Base-by-base conservation (phyloP, 2,329 filamentous ascomycete genomes). In the Stemphylium lycopersici region DNA sequence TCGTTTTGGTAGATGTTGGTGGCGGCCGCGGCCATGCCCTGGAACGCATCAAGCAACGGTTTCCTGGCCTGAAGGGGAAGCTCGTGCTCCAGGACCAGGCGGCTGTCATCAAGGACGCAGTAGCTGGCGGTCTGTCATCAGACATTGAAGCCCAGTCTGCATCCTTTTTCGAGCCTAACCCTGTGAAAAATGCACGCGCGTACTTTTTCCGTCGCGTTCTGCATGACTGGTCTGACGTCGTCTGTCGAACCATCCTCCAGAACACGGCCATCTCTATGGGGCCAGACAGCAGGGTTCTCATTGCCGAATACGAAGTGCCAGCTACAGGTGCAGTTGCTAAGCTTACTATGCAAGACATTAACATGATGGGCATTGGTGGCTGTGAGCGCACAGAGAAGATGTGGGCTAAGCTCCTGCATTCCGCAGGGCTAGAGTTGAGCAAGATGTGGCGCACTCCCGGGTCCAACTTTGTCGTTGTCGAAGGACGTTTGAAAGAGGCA, bases 141-240 rank as follows among this genome's bases (percentile, higher is more conserved):
- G 31, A 5, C 10, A 33, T 33, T 3, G 31, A 33, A 13, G 31
- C 31, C n/a, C 31, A 33, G 31, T 10, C 31, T 11, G 31, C 31
- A 12, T 33, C 31, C 38, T 41, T 41, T 12, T 41, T 41, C 38
- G 29, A 45, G 29, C 42, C 42, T 20, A 45, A 45, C 22, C 42
- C 42, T 13, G 31, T 45, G 3, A 45, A 45, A 13, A 45, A 45
- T 33, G 57, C 59, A 12, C 57, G 57, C 16, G 53, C 56, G 5
- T 65, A 65, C 52, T 59, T 48, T 24, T 48, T 65, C 26, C 55
- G 56, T 24, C 53, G 46, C 16, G 60, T 65, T 29, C 41, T 65
- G 37, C 62, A 65, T 26, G 60, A 65, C 43, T 65, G 58, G 57
- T 50, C 40, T 29, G 59, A 65, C 38, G 55, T 51, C 42, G 26